Evolutionary conservation across 352 stramenopile genomes (phyloP).

Genomic region (Globisporangium polare): DNA sequence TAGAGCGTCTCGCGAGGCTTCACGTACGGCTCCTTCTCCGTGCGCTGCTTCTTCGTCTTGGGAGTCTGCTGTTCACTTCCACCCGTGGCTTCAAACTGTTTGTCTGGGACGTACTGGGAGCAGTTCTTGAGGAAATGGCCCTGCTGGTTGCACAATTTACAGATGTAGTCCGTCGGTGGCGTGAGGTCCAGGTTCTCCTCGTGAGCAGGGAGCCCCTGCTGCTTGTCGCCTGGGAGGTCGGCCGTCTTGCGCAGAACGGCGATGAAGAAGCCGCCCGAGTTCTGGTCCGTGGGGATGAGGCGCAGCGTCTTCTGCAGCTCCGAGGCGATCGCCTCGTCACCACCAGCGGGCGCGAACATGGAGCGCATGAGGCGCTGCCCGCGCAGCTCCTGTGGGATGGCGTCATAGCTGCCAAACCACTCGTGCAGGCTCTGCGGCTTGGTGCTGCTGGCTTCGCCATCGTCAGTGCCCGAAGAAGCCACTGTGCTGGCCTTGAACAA

Average conservation of each 20-base stretch:
- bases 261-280: slow-evolving; percentile 99
- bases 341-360: slow-evolving; percentile 80
- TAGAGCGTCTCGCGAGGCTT: slow-evolving; percentile 73
- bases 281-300: slow-evolving; percentile 96
- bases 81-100: slow-evolving; percentile 22
- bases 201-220: slow-evolving; percentile 39
- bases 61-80: slow-evolving; percentile 20
- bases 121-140: slow-evolving; percentile 81
- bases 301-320: slow-evolving; percentile 90
- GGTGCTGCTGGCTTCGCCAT: not conserved
- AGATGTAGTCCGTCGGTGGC: slow-evolving; percentile 63
- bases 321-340: slow-evolving; percentile 13
- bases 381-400: slow-evolving; percentile 55
- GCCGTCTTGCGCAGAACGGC: slow-evolving; percentile 90
- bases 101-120: slow-evolving; percentile 46
- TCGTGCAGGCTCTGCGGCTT: slow-evolving; percentile 45
- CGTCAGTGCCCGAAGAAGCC: slow-evolving; percentile 11
- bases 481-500: slow-evolving; percentile 35
- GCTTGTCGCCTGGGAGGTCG: slow-evolving; percentile 51
- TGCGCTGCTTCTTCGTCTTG: slow-evolving; percentile 50
- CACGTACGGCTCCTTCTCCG: slow-evolving; percentile 19
- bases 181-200: slow-evolving; percentile 42
- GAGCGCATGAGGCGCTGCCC: slow-evolving; percentile 61
- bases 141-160: slow-evolving; percentile 61
- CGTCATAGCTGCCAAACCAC: slow-evolving; percentile 70